Conservation (phyloP, 2,329 filamentous ascomycete genomes). For the Xylariaceae sp. region DNA sequence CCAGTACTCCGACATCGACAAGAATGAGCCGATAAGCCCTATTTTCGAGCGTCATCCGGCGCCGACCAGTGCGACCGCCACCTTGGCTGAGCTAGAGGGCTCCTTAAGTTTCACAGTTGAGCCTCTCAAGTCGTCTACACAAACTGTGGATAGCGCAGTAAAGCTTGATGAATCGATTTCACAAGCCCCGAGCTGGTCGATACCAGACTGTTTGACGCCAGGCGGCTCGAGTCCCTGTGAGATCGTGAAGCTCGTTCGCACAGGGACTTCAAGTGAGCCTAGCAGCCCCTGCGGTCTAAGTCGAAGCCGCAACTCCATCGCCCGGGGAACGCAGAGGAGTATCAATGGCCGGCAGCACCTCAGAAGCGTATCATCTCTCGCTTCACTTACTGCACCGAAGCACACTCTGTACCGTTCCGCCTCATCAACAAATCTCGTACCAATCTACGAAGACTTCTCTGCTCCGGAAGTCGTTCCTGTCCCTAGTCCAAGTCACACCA, state of each 20-base stretch:
- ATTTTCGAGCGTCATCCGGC: neutral
- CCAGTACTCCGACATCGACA: conserved; percentile 10
- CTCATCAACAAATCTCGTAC: no score
- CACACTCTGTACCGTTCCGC: no score
- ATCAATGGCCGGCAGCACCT: neutral
- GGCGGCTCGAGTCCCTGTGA: neutral
- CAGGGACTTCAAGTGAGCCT: neutral
- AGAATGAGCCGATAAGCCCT: neutral
- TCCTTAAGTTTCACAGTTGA: neutral
- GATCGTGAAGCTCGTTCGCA: neutral
- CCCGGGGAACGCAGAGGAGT: neutral
- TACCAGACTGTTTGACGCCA: neutral
- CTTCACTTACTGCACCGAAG: no score
- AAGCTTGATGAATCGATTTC: neutral
- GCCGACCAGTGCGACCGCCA: neutral
- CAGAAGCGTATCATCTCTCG: no score
- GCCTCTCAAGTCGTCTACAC: neutral
- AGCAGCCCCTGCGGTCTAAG: conserved; percentile 1
- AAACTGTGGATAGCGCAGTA: neutral
- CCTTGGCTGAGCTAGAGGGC: neutral
- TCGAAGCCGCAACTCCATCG: conserved; percentile 1
- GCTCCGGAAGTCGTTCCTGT: no score
- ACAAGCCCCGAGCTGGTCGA: neutral
- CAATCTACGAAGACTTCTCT: no score
- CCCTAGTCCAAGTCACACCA: no score